Percentiles rank a stretch among this genome's conserved stretches.
These are phyloP conservation scores for Avicennia marina DNA, from an alignment of 257 asterid genomes.

Conservation along the genomic window DNA sequence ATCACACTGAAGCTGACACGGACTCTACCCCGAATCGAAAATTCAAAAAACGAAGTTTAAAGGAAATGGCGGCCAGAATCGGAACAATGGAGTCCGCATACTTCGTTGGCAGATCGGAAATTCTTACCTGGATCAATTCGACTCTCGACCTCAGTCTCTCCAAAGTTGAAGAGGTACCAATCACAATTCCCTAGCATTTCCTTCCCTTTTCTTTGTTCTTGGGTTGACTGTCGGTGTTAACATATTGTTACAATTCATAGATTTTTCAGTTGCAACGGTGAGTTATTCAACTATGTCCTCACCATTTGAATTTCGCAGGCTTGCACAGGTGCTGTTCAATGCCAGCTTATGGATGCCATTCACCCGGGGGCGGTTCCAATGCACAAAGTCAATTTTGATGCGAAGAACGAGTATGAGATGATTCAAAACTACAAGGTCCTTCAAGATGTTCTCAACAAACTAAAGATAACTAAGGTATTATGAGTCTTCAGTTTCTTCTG, in stretches of 20 bases:
- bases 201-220: too few relatives aligned
- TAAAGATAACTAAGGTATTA: constrained; percentile 76
- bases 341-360: constrained; percentile 94
- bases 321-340: constrained; percentile 94
- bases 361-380: constrained; percentile 90
- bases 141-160: constrained; percentile 75
- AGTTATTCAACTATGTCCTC: too few relatives aligned
- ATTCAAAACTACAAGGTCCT: constrained; percentile 96
- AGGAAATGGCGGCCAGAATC: constrained; percentile 57
- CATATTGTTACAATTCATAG: too few relatives aligned
- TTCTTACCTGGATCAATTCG: constrained; percentile 77
- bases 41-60: background rate
- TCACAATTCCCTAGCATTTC: too few relatives aligned
- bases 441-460: constrained; percentile 90
- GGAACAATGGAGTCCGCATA: constrained; percentile 89
- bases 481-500: background rate
- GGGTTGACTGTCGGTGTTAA: too few relatives aligned
- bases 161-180: constrained; percentile 80
- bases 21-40: constrained; percentile 1
- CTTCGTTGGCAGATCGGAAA: constrained; percentile 86
- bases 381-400: constrained; percentile 97
- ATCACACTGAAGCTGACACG: too few relatives aligned
- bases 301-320: constrained; percentile 58
- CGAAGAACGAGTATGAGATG: constrained; percentile 89
- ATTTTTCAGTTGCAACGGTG: too few relatives aligned